Conservation (phyloP, 164 flowering plant genomes). For the Piper betle region DNA sequence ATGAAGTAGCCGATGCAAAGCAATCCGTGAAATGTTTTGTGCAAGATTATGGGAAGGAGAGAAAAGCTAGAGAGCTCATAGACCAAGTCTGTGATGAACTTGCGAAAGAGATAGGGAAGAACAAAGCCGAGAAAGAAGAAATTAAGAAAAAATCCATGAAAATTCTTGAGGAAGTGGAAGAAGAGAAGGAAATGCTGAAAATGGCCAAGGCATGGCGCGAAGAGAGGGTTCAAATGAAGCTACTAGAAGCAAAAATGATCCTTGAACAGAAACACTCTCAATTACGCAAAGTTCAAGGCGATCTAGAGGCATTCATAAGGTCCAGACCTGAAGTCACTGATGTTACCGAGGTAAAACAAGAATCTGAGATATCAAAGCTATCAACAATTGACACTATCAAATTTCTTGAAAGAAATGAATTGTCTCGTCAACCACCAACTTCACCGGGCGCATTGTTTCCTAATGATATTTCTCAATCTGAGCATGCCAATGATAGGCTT, state of each 20-base stretch:
- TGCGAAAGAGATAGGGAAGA: constrained; percentile 52
- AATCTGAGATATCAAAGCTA: constrained; percentile 11
- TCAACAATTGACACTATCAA: constrained; percentile 22
- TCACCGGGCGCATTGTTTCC: background rate
- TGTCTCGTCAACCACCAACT: constrained; percentile 21
- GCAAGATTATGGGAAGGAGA: constrained; percentile 84
- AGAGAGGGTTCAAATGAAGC: constrained; percentile 73
- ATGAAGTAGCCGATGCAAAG: constrained; percentile 73
- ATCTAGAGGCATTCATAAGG: constrained; percentile 40
- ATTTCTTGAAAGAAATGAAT: constrained; percentile 22
- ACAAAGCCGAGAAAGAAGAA: constrained; percentile 51
- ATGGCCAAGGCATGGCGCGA: constrained; percentile 70
- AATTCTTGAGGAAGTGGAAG: constrained; percentile 55
- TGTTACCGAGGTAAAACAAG: constrained; percentile 17
- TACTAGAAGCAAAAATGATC: constrained; percentile 54
- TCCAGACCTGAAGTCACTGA: constrained; percentile 10
- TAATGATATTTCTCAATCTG: too few relatives aligned
- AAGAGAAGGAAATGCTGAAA: constrained; percentile 71
- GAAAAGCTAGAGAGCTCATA: constrained; percentile 39
- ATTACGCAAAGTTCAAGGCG: constrained; percentile 44
- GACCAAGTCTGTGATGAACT: constrained; percentile 81
- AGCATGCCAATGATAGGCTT: too few relatives aligned
- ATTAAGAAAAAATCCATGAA: constrained; percentile 44
- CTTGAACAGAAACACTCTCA: constrained; percentile 65
- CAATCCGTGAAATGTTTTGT: constrained; percentile 50